phyloP scores from a whole-genome alignment of 306 rosid species.

The Hippophae tibetana region DNA sequence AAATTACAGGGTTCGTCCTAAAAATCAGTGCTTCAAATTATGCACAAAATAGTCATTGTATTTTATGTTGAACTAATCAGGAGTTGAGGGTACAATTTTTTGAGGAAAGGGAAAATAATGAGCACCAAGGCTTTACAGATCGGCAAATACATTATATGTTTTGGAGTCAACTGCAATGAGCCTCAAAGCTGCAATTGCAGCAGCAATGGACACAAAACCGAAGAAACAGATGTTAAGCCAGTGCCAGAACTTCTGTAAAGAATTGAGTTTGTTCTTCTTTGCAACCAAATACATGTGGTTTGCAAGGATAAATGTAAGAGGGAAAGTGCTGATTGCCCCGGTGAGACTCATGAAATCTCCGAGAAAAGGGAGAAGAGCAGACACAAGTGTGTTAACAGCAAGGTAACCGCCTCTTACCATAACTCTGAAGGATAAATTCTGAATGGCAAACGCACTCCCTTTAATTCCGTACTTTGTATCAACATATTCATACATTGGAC shows the following conservation, averaged over 20 bases:
- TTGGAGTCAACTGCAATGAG: conserved; percentile 62
- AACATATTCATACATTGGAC: conserved; percentile 44
- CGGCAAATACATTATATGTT: conserved; percentile 64
- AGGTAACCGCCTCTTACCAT: conserved; percentile 25
- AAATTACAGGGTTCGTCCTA: no score
- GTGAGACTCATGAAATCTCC: conserved; percentile 49
- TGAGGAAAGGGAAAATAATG: neutral
- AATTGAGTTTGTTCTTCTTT: conserved; percentile 36
- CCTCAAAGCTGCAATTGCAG: conserved; percentile 40
- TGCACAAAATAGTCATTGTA: no score
- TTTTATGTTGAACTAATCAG: no score
- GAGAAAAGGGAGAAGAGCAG: conserved; percentile 52
- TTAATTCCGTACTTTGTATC: conserved; percentile 36
- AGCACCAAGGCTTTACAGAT: conserved; percentile 31
- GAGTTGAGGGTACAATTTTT: neutral
- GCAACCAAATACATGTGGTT: conserved; percentile 48
- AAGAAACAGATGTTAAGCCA: conserved; percentile 39
- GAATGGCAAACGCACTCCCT: conserved; percentile 28
- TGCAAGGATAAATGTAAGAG: conserved; percentile 48
- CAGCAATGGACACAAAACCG: conserved; percentile 28
- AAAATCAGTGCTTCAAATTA: no score
- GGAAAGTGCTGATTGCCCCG: conserved; percentile 43
- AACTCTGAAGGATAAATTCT: conserved; percentile 35
- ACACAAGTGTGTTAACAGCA: conserved; percentile 27
- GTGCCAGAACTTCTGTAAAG: conserved; percentile 46